A percentile compares a stretch with the other conserved stretches of the same genome.
These are phyloP conservation scores for Zopfia rhizophila DNA, from an alignment of 2,329 filamentous ascomycete species.

Conservation along the genomic window DNA sequence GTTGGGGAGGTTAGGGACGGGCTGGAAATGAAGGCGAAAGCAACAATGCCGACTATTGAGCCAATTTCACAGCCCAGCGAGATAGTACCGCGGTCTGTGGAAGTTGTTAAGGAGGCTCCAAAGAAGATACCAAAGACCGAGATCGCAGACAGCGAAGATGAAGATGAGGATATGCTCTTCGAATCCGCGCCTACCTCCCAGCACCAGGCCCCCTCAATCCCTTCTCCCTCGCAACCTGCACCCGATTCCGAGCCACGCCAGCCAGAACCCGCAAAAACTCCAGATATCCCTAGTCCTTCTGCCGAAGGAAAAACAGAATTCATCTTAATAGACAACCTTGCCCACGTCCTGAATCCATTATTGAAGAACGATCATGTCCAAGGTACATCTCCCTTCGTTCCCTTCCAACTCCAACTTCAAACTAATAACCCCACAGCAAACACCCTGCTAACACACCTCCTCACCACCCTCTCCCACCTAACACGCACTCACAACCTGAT, in stretches of 20 bases:
- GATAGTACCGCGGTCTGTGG: too few species aligned
- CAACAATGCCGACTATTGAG: constrained; percentile 20
- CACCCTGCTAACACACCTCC: constrained; percentile 53
- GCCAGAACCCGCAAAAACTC: constrained; percentile 23
- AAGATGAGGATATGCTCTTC: constrained; percentile 51
- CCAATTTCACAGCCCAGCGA: too few species aligned
- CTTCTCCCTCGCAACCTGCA: not conserved
- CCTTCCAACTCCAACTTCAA: constrained; percentile 17
- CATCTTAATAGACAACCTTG: constrained; percentile 54
- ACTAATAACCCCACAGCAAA: constrained; percentile 43
- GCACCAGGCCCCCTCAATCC: too few species aligned
- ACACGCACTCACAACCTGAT: constrained; percentile 49
- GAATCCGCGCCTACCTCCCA: constrained; percentile 22
- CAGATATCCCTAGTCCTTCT: not conserved
- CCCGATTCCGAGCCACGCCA: constrained; percentile 1
- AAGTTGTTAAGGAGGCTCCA: not conserved
- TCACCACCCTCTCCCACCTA: constrained; percentile 54
- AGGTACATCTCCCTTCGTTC: constrained; percentile 35
- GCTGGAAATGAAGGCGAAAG: constrained; percentile 42
- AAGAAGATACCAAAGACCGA: too few species aligned
- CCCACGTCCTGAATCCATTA: constrained; percentile 49
- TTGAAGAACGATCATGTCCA: constrained; percentile 50
- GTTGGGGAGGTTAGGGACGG: constrained; percentile 56
- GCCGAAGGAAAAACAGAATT: constrained; percentile 32
- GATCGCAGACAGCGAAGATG: constrained; percentile 49